Evolutionary conservation across 2,329 filamentous ascomycete species (phyloP).

Genomic region (Zasmidium angulare): DNA sequence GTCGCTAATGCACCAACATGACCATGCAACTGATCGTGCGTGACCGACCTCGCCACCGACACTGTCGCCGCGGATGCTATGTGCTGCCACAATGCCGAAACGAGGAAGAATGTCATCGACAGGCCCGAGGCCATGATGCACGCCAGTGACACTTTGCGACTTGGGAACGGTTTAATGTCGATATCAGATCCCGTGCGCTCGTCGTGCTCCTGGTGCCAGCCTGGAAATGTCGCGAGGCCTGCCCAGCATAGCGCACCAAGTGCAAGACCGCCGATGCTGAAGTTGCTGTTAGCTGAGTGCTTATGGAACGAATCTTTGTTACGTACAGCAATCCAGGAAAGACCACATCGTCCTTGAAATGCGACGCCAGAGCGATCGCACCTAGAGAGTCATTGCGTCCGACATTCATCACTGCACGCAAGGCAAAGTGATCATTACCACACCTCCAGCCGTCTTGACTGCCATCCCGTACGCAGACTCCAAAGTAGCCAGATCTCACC

Average conservation of each 20-base stretch:
- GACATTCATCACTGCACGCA: slow-evolving; percentile 3
- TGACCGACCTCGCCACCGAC: slow-evolving; percentile 4
- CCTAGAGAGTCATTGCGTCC: slow-evolving; percentile 5
- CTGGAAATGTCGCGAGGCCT: slow-evolving; percentile 13
- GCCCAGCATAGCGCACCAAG: slow-evolving; percentile 7
- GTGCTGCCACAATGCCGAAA: slow-evolving; percentile 20
- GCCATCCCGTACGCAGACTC: slow-evolving; percentile 9
- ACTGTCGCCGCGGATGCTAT: slow-evolving; percentile 15
- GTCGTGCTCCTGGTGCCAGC: slow-evolving; percentile 14
- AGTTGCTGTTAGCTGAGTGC: not conserved
- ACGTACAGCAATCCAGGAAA: slow-evolving; percentile 15
- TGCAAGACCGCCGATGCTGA: slow-evolving; percentile 10
- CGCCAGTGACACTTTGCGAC: not conserved
- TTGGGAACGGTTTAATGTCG: slow-evolving; percentile 20
- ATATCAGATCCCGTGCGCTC: slow-evolving; percentile 10
- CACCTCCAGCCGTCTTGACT: slow-evolving; percentile 8
- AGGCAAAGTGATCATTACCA: slow-evolving; percentile 6
- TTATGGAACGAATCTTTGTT: not conserved
- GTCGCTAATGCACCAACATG: slow-evolving; percentile 11
- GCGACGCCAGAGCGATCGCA: slow-evolving; percentile 1
- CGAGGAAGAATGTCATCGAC: slow-evolving; percentile 11
- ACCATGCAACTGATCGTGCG: slow-evolving; percentile 5
- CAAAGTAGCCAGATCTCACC: slow-evolving; percentile 14
- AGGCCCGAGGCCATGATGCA: not conserved
- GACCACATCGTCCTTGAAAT: slow-evolving; percentile 12